A percentile compares a stretch with the other conserved stretches of the same genome.
These are phyloP conservation scores for Cokeromyces recurvatus DNA, from an alignment of 371 early-diverging fungal species.

Conservation along the genomic window DNA sequence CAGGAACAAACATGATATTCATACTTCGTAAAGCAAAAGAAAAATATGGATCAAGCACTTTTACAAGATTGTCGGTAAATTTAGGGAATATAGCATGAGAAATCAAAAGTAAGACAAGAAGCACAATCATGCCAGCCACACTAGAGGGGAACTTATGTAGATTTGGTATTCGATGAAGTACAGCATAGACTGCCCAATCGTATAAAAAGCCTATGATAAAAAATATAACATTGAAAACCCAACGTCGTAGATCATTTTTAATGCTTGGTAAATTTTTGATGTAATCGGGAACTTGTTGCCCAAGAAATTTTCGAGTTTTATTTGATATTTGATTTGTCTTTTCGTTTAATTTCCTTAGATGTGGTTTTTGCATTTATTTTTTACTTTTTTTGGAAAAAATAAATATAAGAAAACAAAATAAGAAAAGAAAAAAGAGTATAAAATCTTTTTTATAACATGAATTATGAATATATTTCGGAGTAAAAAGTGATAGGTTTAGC, in stretches of 20 bases:
- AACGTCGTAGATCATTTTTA: constrained; percentile 6
- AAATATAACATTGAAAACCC: constrained; percentile 11
- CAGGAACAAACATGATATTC: constrained; percentile 29
- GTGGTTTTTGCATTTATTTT: neutral
- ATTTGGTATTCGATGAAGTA: constrained; percentile 21
- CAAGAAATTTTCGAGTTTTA: constrained; percentile 2
- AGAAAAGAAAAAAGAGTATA: neutral
- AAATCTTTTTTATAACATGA: too few species aligned
- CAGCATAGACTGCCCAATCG: constrained; percentile 22
- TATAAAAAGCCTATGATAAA: constrained; percentile 11
- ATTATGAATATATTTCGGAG: too few species aligned
- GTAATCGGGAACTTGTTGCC: constrained; percentile 9
- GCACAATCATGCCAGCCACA: constrained; percentile 28
- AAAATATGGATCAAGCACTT: constrained; percentile 18
- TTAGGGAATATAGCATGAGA: constrained; percentile 5
- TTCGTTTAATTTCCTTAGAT: neutral
- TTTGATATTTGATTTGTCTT: neutral
- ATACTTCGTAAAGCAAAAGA: constrained; percentile 23
- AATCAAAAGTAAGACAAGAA: constrained; percentile 17
- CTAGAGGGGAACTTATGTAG: constrained; percentile 22
- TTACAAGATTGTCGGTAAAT: constrained; percentile 17
- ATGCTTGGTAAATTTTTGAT: constrained; percentile 13
- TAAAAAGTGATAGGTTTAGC: too few species aligned
- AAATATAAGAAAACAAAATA: neutral
- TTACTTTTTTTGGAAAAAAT: too few species aligned